Percentiles rank a stretch among this genome's conserved stretches.
Conservation (phyloP, 495 filamentous ascomycete genomes). For the Polyplosphaeria fusca region DNA sequence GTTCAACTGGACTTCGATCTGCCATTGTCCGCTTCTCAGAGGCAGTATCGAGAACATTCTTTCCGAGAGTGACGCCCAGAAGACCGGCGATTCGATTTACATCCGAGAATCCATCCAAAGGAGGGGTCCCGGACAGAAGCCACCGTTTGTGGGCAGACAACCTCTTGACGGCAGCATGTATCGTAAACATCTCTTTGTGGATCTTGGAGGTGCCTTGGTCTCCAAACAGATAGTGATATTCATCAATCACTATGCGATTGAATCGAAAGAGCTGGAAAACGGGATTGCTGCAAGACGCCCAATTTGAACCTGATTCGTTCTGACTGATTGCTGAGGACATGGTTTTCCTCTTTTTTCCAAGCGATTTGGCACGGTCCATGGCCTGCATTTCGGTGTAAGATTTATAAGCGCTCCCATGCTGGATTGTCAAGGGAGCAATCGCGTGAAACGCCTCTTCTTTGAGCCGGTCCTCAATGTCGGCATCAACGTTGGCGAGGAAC, state of each 20-base stretch:
- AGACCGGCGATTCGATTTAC: constrained; percentile 56
- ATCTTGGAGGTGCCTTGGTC: too few species aligned
- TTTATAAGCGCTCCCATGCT: constrained; percentile 33
- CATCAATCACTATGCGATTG: constrained; percentile 64
- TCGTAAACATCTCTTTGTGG: constrained; percentile 23
- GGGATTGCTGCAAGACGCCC: constrained; percentile 36
- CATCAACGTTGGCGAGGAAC: constrained; percentile 37
- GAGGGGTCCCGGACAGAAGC: constrained; percentile 67
- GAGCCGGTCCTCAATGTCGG: constrained; percentile 32
- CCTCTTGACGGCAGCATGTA: constrained; percentile 35
- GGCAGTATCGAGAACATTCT: constrained; percentile 1
- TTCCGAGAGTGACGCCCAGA: constrained; percentile 49
- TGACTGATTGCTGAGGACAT: neutral
- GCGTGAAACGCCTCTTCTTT: constrained; percentile 26
- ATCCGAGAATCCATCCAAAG: constrained; percentile 55
- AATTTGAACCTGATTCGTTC: neutral
- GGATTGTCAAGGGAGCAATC: constrained; percentile 32
- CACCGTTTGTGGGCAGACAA: constrained; percentile 56
- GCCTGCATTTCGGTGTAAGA: constrained; percentile 2
- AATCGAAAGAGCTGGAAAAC: constrained; percentile 60
- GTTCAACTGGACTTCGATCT: constrained; percentile 38
- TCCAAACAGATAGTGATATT: constrained; percentile 57
- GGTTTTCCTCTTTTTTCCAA: too few species aligned
- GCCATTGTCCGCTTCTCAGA: constrained; percentile 16
- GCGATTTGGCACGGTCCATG: neutral